Conservation (phyloP, 345 rosid species). For the Zanthoxylum bungeanum region DNA sequence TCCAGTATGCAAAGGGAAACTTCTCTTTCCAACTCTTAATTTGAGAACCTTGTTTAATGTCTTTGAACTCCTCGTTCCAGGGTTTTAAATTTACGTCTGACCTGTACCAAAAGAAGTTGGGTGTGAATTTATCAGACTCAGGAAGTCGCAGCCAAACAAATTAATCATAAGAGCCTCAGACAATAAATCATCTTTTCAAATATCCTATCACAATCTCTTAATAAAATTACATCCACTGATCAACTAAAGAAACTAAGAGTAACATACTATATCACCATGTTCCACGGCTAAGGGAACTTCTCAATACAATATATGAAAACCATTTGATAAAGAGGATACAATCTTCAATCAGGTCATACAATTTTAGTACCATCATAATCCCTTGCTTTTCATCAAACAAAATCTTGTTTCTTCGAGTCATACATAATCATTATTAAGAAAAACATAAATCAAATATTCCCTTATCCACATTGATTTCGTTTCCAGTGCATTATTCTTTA, state of each 20-base stretch:
- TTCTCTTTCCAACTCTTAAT: slow-evolving; percentile 51
- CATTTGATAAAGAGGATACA: neutral
- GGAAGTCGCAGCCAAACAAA: no score
- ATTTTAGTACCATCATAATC: neutral
- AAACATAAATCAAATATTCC: no score
- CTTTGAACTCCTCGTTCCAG: slow-evolving; percentile 78
- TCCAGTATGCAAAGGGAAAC: slow-evolving; percentile 73
- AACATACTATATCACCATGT: neutral
- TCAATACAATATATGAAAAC: no score
- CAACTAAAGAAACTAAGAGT: neutral
- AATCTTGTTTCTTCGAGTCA: neutral
- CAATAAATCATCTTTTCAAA: neutral
- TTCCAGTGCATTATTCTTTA: neutral
- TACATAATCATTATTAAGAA: neutral
- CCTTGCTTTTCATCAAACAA: neutral
- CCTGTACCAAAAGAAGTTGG: slow-evolving; percentile 36
- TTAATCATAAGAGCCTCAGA: no score
- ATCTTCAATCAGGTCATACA: neutral
- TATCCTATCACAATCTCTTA: neutral
- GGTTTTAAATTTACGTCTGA: slow-evolving; percentile 75
- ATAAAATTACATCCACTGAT: neutral
- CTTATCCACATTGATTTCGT: neutral
- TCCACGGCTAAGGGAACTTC: neutral
- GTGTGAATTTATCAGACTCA: no score
- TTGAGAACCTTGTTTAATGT: slow-evolving; percentile 68